These are phyloP conservation scores for Globisporangium cylindrosporum DNA, from an alignment of 352 stramenopile genomes.

Conservation along the genomic window DNA sequence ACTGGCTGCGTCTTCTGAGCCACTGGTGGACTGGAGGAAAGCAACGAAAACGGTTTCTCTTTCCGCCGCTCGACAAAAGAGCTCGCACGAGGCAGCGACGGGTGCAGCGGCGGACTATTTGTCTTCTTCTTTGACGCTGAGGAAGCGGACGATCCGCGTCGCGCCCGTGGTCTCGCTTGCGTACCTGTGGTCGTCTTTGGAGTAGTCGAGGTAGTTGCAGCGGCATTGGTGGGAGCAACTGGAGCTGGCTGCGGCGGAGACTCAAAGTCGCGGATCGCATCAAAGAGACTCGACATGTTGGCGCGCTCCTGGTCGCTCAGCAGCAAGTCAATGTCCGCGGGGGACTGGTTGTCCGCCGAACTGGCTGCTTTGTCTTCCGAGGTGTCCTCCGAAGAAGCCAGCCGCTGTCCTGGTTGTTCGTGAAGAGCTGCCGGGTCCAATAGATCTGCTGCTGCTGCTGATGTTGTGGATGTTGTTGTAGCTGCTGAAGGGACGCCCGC, in stretches of 20 bases:
- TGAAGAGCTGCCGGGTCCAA: not conserved
- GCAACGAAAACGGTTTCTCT: constrained; percentile 24
- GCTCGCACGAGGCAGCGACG: constrained; percentile 7
- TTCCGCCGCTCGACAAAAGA: not conserved
- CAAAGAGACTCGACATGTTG: constrained; percentile 59
- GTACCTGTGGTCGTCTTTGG: constrained; percentile 17
- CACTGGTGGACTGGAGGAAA: not conserved
- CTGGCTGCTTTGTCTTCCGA: constrained; percentile 7
- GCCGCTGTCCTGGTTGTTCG: not conserved
- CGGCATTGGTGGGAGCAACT: not conserved
- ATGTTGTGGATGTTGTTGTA: not conserved
- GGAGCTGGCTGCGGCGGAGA: constrained; percentile 26
- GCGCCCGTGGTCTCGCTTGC: constrained; percentile 6
- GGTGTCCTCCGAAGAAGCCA: not conserved
- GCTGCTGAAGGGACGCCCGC: not conserved
- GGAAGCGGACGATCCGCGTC: not conserved
- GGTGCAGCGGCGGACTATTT: constrained; percentile 21
- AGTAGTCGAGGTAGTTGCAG: constrained; percentile 6
- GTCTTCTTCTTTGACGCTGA: constrained; percentile 23
- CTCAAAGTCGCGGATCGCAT: constrained; percentile 73
- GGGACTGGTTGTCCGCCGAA: not conserved
- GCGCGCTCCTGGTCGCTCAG: constrained; percentile 62
- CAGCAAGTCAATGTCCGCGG: constrained; percentile 45
- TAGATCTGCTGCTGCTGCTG: not conserved
- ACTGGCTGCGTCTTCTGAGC: not conserved